Conservation (phyloP, 1,139 yeast genomes). For the Debaryomyces psychrophilus region DNA sequence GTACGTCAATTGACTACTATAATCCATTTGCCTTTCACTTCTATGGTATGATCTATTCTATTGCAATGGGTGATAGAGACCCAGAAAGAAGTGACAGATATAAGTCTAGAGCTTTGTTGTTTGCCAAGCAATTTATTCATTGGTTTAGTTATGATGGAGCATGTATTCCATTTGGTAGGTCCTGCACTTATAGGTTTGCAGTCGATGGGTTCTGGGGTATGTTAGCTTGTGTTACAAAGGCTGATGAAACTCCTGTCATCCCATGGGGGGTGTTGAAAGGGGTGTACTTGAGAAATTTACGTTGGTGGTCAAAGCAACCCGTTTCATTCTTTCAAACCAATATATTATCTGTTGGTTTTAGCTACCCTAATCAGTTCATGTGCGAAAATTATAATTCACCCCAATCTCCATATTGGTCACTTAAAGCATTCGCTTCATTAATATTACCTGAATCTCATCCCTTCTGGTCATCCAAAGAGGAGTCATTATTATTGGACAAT, state of each 20-base stretch:
- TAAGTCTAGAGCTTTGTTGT: constrained; percentile 20
- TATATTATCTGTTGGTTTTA: constrained; percentile 27
- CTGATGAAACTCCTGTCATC: constrained; percentile 14
- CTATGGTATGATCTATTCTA: constrained; percentile 27
- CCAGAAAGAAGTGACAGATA: constrained; percentile 17
- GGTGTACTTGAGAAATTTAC: constrained; percentile 23
- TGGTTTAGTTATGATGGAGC: constrained; percentile 29
- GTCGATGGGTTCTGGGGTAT: constrained; percentile 31
- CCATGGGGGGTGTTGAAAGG: constrained; percentile 28
- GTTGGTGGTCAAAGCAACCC: constrained; percentile 33
- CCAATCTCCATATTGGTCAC: constrained; percentile 33
- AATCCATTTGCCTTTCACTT: constrained; percentile 33
- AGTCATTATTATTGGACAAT: constrained; percentile 13
- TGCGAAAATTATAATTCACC: constrained; percentile 31
- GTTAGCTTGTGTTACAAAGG: constrained; percentile 21
- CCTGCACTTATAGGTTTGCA: constrained; percentile 30
- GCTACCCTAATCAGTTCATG: constrained; percentile 29
- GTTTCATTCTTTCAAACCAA: constrained; percentile 21
- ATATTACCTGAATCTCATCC: constrained; percentile 19
- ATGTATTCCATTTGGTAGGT: constrained; percentile 29
- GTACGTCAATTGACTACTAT: constrained; percentile 27
- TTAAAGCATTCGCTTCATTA: constrained; percentile 24
- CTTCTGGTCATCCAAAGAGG: constrained; percentile 19
- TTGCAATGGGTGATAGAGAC: constrained; percentile 16
- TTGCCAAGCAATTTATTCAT: constrained; percentile 23